phyloP scores from a whole-genome alignment of 257 asterid species.

The Lycium barbarum region DNA sequence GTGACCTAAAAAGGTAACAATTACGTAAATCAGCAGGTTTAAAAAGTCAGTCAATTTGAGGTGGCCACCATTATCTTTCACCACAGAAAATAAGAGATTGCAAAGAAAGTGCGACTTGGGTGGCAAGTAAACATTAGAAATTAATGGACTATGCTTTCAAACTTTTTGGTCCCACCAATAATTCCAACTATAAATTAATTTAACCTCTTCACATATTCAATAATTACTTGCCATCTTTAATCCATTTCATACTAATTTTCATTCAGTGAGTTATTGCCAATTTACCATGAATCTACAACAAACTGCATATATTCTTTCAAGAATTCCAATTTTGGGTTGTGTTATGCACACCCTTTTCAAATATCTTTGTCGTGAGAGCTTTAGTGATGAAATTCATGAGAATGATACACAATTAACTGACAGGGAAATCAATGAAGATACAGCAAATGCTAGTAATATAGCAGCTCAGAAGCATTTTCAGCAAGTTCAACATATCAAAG shows the following conservation, averaged over 20 bases:
- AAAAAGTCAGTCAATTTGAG: not conserved
- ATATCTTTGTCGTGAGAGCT: not conserved
- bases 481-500: slow-evolving; percentile 39
- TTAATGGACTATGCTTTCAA: not conserved
- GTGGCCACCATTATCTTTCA: not conserved
- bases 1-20: too few relatives aligned
- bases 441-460: not conserved
- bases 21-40: not conserved
- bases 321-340: slow-evolving; percentile 24
- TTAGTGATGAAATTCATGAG: not conserved
- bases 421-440: slow-evolving; percentile 20
- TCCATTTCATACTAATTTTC: not conserved
- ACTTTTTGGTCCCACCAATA: slow-evolving; percentile 16
- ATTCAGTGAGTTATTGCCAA: not conserved
- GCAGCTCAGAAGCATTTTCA: slow-evolving; percentile 54
- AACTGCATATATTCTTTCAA: not conserved
- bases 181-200: slow-evolving; percentile 17
- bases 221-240: not conserved
- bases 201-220: not conserved
- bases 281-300: slow-evolving; percentile 1
- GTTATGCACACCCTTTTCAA: not conserved
- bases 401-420: not conserved
- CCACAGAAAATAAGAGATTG: not conserved
- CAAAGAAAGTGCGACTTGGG: not conserved
- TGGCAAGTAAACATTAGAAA: not conserved